Base-by-base conservation (phyloP, 139 green algal genomes). In the Chlamydomonas incerta region DNA sequence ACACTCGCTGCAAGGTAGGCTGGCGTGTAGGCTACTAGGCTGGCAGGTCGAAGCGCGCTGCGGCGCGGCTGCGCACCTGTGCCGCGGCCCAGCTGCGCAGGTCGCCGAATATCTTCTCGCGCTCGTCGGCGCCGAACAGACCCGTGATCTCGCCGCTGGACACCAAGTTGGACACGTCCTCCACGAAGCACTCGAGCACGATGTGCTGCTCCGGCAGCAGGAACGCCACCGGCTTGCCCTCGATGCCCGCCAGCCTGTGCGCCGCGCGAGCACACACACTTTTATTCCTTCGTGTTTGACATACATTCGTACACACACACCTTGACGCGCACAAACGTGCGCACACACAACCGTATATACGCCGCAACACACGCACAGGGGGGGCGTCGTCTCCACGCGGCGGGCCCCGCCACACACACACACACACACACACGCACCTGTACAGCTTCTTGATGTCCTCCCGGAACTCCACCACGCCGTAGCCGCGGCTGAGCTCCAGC, bases 91-190 rank as follows among this genome's bases (percentile, higher is more conserved):
- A 91, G 1, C 72, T 68, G 15, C 79, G 65, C 31, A 91, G 29
- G 24, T 88, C 83, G 24, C 71, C 72, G 8, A 89, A 65, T 18
- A 91, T 24, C 72, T 85, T 63, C 18, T 79, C 71, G 57, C 63
- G 33, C 68, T 91, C 88, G 26, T 91, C 88, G 62, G 34, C 2
- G 18, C 60, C 79, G 33, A 90, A 90, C 66, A 90, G 72, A 37
- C 89, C 89, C n/a, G 82, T 89, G 66, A 96, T 91, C 60, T 98
- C 94, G 18, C 95, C 95, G 33, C 83, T 92, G 88, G 95, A 96
- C 66, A 98, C 93, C 77, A 98, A 70, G 80, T 93, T 95, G 88
- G 96, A 96, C 72, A 98, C 91, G 86, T 98, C 95, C 81, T 96
- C 95, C 50, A 98, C 80, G 86, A 97, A 96, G 2, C 73, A 58